Base-by-base conservation (phyloP, 1,284 basidiomycete genomes). In the Rhodotorula sp. region DNA sequence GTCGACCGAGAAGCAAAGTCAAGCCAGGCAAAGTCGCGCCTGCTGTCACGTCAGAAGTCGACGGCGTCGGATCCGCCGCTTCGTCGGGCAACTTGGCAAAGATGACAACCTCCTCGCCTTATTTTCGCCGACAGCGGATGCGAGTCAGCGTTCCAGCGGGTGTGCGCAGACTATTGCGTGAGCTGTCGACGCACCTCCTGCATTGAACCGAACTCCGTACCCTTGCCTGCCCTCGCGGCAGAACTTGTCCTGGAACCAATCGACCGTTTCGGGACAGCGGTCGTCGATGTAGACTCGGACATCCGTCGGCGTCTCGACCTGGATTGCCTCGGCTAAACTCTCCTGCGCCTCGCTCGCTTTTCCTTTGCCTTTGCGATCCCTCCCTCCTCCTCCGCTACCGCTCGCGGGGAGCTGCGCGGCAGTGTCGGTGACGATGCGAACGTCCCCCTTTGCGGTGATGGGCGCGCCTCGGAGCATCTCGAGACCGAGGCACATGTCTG, bases 401-500 rank as follows among this genome's bases (percentile, higher is more conserved):
- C 8, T 29, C 29, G 10, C 29, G 53, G 26, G 48, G 20, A 49
- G 48, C n/a, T 26, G 37, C 37, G 37, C 37, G 37, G 37, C 37
- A 12, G 37, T 42, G 37, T 42, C 37, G 37, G 37, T 42, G 53
- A 29, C 15, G 53, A 54, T 54, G 14, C 17, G n/a, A n/a, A 69
- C 63, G 33, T 64, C 42, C 26, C 44, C 48, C 17, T 56, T 58
- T 42, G 69, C 37, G 24, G 46, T 44, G 29, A 69, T 22, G 26
- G 73, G 69, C 15, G 46, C 64, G 0, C 74, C 69, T n/a, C 72
- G 54, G 5, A 68, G 48, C 74, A 75, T 75, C 46, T 75, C 74
- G 49, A 75, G 62, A 0, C 74, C 74, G 55, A 75, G 67, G 53
- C 74, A 75, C 69, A 75, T 67, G 60, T 75, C 74, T 3, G 74